Evolutionary conservation across 163 green algal genomes (phyloP), one percentile per base, ranked within the genome.

Genomic region (Picocystis sp.): DNA sequence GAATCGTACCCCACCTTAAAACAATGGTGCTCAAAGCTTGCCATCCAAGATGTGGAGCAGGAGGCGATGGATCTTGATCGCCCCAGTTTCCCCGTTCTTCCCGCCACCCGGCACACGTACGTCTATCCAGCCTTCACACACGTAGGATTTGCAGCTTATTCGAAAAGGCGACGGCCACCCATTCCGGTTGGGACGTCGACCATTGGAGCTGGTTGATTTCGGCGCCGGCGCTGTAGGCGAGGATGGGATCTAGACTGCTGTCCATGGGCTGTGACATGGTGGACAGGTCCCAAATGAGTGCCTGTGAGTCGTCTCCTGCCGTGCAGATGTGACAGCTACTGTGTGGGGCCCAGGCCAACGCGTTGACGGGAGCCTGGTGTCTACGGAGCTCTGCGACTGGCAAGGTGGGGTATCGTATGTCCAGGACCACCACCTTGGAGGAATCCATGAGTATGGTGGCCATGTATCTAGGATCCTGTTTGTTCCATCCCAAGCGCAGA

Each of bases 161-260:
- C 19, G 62, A 70, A 65, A 92, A 96, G 48, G 76, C 88, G 15
- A 97, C 83, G 14, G 84, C 86, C n/a, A 97, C 80, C 89, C 89
- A 97, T 54, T 97, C 89, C 0, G 86, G 82, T 51, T 94, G 83
- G 15, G 70, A 65, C 10, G 62, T 64, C 24, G 66, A 86, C 89
- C 89, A 97, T 58, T 94, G 83, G 57, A 97, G 67, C 65, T 93
- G 74, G 58, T 87, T 93, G 34, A 93, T 81, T 56, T 94, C 84
- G 6, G 80, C 71, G 0, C 74, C 74, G 9, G 85, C 86, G 22
- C 58, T 78, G 71, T 97, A 97, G 2, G 86, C 83, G 45, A 97
- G 67, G 22, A 96, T 93, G 19, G 89, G 89, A 56, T 96, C 89
- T 25, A 87, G 53, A 2, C 55, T 61, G 2, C 50, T 62, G 1